Base-by-base conservation (phyloP, 495 filamentous ascomycete species). In the Acidomyces sp. region DNA sequence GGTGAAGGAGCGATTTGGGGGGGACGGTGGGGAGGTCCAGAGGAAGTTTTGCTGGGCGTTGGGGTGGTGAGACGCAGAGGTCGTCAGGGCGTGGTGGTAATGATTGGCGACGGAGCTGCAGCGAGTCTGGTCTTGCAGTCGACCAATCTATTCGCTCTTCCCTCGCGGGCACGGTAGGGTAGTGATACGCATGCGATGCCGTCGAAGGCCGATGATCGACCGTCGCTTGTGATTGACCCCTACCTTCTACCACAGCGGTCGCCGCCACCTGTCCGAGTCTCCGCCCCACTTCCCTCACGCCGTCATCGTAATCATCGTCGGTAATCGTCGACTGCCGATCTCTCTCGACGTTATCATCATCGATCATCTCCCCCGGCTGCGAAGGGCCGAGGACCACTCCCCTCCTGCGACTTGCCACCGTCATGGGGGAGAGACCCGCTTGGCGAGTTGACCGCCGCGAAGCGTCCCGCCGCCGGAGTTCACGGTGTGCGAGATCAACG, bases 401-500 rank as follows among this genome's bases (percentile, higher is more conserved):
- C 4, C 63, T 67, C 13, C 78, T 69, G 33, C 72, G 69, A 35
- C 53, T 60, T 36, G 67, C 65, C 45, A 74, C 70, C 38, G 73
- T 74, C 12, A 72, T 71, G 12, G 64, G 63, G 0, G 64, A 61
- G 7, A 72, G 55, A 2, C 72, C 71, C 7, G 71, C 64, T 48
- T 70, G 62, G 6, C 74, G 64, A 9, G 66, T 69, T 4, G 71
- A 67, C 39, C 64, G 67, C 35, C 71, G 64, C 10, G 68, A 66
- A 6, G 69, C 70, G 39, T 78, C 76, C 46, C 85, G 66, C 34
- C 84, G 72, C 34, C 59, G 66, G 31, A 88, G 74, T 58, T 93
- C 84, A 15, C 69, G 75, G 39, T 77, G 72, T 0, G 84, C 84
- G 25, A 93, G 50, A 46, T 78, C 69, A 4, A 92, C 80, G 6